These are phyloP conservation scores for Amoebophrya sp. DNA, from an alignment of 169 alveolate genomes.

Conservation along the genomic window DNA sequence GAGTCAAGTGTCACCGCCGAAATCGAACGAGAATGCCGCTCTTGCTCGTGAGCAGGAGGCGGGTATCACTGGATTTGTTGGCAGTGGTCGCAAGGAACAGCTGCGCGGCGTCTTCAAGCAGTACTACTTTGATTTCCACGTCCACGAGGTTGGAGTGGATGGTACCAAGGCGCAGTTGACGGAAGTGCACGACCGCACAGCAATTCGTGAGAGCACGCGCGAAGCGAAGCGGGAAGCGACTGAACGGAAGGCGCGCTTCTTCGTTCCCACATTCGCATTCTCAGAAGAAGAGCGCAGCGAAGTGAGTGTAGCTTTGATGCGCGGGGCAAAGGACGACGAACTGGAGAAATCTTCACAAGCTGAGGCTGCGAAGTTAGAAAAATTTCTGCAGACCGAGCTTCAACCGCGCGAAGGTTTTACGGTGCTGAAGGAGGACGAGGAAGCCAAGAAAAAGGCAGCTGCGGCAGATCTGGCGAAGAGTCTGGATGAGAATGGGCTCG, in stretches of 20 bases:
- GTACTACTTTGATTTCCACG: conserved; percentile 17
- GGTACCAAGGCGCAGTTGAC: neutral
- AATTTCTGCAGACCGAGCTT: neutral
- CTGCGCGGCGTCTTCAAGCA: neutral
- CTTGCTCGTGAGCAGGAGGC: neutral
- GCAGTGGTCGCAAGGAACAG: too few species aligned
- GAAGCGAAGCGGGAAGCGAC: neutral
- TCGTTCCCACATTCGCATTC: neutral
- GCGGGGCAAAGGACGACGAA: neutral
- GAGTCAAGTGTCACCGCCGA: too few species aligned
- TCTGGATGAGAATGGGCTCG: too few species aligned
- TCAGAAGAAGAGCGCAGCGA: neutral
- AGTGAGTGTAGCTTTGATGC: too few species aligned
- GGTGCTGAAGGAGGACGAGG: neutral
- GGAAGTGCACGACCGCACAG: neutral
- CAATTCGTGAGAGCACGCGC: neutral
- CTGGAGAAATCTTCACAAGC: too few species aligned
- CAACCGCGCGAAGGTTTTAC: neutral
- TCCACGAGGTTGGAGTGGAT: neutral
- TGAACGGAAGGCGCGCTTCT: neutral
- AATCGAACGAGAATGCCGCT: too few species aligned
- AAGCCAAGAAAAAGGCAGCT: neutral
- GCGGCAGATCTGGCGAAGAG: too few species aligned
- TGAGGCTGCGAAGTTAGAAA: neutral
- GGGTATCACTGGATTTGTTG: neutral